phyloP scores from a whole-genome alignment of 495 filamentous ascomycete species.

The Entonaema liquescens region DNA sequence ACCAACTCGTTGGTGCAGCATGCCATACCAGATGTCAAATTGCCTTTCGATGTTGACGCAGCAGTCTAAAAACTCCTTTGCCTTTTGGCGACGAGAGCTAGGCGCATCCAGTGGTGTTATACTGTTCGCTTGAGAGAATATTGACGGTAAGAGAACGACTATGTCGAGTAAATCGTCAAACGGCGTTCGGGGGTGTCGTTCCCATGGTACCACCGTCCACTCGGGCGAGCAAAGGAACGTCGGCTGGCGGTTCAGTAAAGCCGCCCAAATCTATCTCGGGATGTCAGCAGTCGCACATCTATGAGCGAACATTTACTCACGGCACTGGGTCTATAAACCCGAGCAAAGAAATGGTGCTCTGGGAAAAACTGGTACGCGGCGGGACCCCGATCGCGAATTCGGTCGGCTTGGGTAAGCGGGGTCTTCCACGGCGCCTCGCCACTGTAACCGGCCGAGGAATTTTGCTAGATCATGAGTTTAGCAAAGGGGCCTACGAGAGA shows the following conservation, averaged over 20 bases:
- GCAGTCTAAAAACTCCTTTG: constrained; percentile 53
- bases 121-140: constrained; percentile 49
- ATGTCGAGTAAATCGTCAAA: constrained; percentile 57
- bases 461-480: constrained; percentile 27
- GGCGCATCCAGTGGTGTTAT: constrained; percentile 44
- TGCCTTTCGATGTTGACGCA: constrained; percentile 52
- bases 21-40: constrained; percentile 51
- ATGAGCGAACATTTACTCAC: constrained; percentile 37
- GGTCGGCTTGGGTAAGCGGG: constrained; percentile 37
- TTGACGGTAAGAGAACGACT: constrained; percentile 49
- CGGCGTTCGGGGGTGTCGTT: constrained; percentile 52
- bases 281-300: constrained; percentile 21
- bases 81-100: constrained; percentile 46
- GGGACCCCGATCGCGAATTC: constrained; percentile 51
- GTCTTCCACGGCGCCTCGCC: constrained; percentile 46
- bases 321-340: constrained; percentile 55
- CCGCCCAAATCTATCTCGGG: constrained; percentile 50
- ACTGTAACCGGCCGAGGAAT: constrained; percentile 44
- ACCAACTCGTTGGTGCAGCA: constrained; percentile 36
- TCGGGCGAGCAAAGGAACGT: constrained; percentile 53
- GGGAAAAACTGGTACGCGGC: constrained; percentile 53
- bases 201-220: constrained; percentile 56
- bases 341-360: constrained; percentile 59
- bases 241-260: constrained; percentile 54
- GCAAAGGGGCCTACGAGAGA: neutral